Evolutionary conservation across 2,329 filamentous ascomycete genomes (phyloP).

Genomic region (Epichloe baconii): DNA sequence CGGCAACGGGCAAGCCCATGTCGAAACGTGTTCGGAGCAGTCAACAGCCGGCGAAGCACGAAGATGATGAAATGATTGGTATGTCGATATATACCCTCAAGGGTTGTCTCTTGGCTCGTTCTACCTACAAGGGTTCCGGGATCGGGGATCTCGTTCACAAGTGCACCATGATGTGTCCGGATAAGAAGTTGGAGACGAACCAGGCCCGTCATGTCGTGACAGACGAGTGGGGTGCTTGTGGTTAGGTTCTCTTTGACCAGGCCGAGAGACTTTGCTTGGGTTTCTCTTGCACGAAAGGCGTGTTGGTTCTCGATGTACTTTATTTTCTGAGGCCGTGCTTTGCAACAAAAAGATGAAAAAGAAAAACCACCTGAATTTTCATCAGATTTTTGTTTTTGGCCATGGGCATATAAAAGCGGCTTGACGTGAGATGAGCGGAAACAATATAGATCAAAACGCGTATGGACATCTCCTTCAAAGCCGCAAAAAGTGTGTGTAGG

Average conservation of each 20-base stretch:
- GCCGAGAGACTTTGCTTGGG: too few species aligned
- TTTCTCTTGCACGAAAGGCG: too few species aligned
- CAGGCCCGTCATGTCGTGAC: slow-evolving; percentile 1
- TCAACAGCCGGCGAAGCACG: background rate
- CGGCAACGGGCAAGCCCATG: background rate
- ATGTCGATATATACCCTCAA: slow-evolving; percentile 5
- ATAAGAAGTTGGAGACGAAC: background rate
- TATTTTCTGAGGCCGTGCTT: too few species aligned
- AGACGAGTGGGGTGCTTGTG: slow-evolving; percentile 4
- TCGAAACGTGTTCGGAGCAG: background rate
- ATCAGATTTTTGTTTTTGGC: too few species aligned
- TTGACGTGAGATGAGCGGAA: too few species aligned
- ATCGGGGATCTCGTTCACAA: background rate
- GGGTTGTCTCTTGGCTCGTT: slow-evolving; percentile 7
- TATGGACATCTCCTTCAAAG: too few species aligned
- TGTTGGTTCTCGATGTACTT: too few species aligned
- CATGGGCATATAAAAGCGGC: too few species aligned
- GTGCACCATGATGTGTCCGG: slow-evolving; percentile 5
- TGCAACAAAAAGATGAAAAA: too few species aligned
- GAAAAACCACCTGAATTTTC: too few species aligned
- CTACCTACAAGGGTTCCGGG: background rate
- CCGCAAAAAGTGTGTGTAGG: too few species aligned
- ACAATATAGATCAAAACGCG: too few species aligned
- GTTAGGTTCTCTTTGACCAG: background rate
- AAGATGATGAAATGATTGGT: background rate